A percentile compares a stretch with the other conserved stretches of the same genome.
These are phyloP conservation scores for Naganishia friedmannii DNA, from an alignment of 768 basidiomycete species.

Conservation along the genomic window DNA sequence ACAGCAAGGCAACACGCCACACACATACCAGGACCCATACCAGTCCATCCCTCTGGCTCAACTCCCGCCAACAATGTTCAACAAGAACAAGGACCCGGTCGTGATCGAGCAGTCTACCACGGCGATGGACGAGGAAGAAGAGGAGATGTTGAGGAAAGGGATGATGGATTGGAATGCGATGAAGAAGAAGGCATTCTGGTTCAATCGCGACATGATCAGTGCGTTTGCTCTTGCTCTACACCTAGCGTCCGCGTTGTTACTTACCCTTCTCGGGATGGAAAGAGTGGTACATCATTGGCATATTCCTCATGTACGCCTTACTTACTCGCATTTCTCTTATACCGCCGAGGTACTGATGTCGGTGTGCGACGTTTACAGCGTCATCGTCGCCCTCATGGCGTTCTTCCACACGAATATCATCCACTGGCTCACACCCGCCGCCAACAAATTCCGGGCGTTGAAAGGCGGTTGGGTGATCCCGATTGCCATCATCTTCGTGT, in stretches of 20 bases:
- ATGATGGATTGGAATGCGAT: conserved; percentile 46
- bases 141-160: conserved; percentile 40
- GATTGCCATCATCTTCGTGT: conserved; percentile 72
- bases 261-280: not conserved
- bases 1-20: not conserved
- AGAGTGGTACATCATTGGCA: conserved; percentile 51
- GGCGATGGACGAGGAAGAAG: conserved; percentile 36
- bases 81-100: not conserved
- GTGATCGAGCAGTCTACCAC: conserved; percentile 13
- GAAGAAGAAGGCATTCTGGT: conserved; percentile 45
- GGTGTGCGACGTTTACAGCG: conserved; percentile 35
- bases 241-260: not conserved
- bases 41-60: not conserved
- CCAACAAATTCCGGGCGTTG: conserved; percentile 49
- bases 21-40: not conserved
- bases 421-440: conserved; percentile 64
- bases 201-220: conserved; percentile 46
- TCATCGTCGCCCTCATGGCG: conserved; percentile 59
- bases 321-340: not conserved
- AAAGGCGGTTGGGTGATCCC: conserved; percentile 68
- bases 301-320: not conserved
- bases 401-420: conserved; percentile 72
- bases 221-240: not conserved
- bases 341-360: not conserved
- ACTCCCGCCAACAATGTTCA: not conserved